phyloP scores from a whole-genome alignment of 176 grass and related monocot species.

The Oryza officinalis region DNA sequence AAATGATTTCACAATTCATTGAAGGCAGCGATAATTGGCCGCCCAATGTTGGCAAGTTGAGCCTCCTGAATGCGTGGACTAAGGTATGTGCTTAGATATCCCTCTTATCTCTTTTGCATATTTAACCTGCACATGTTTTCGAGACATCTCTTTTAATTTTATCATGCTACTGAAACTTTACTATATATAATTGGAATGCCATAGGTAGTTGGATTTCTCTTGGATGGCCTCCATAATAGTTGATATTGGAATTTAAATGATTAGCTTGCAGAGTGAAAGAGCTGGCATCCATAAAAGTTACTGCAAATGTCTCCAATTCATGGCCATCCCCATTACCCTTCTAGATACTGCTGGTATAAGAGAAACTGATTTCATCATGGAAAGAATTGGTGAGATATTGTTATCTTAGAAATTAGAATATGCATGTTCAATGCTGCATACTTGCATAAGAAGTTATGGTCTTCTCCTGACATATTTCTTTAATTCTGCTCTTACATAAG shows the following conservation, averaged over 20 bases:
- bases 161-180: background rate
- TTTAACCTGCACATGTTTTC: background rate
- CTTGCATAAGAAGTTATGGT: background rate
- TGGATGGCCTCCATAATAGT: conserved; percentile 23
- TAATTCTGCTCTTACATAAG: conserved; percentile 47
- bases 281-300: conserved; percentile 32
- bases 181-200: too few species aligned
- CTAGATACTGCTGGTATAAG: conserved; percentile 97
- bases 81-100: conserved; percentile 62
- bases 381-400: conserved; percentile 74
- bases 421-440: background rate
- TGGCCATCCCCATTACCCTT: conserved; percentile 75
- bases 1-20: conserved; percentile 10
- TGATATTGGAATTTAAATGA: conserved; percentile 69
- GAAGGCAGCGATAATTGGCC: conserved; percentile 87
- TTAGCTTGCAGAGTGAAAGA: conserved; percentile 99
- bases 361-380: conserved; percentile 80
- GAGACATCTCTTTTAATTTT: background rate
- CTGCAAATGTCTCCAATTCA: conserved; percentile 76
- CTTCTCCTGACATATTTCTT: conserved; percentile 16
- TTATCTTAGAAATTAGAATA: background rate
- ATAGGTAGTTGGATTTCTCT: background rate
- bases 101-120: background rate
- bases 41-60: conserved; percentile 95
- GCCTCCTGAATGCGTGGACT: conserved; percentile 95